phyloP scores from a whole-genome alignment of 2,329 filamentous ascomycete genomes.

The Hirsutella rhossiliensis region DNA sequence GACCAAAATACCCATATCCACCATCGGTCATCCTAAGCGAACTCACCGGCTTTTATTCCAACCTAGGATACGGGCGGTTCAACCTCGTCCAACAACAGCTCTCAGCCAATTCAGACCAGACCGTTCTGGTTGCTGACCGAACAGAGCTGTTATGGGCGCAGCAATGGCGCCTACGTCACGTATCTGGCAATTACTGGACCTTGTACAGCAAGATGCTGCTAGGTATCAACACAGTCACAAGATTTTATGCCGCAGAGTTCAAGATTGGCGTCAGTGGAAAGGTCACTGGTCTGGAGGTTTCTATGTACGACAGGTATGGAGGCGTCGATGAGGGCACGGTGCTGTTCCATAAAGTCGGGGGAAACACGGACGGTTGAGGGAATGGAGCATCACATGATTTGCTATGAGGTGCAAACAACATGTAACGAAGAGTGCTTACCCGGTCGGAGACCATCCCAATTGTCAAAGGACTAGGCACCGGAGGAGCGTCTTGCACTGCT shows the following conservation, averaged over 20 bases:
- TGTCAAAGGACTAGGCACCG: too few species aligned
- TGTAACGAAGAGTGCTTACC: too few species aligned
- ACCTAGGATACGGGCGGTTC: conserved; percentile 25
- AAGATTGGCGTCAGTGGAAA: too few species aligned
- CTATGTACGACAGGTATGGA: background rate
- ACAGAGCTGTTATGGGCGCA: conserved; percentile 9
- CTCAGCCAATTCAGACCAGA: conserved; percentile 1
- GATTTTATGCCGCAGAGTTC: too few species aligned
- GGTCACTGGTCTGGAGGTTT: background rate
- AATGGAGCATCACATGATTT: background rate
- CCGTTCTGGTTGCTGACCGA: conserved; percentile 11
- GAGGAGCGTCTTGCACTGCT: too few species aligned
- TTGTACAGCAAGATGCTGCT: background rate
- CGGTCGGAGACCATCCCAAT: too few species aligned
- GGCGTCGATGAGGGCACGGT: background rate
- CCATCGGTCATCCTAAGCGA: conserved; percentile 20
- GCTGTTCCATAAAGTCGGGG: background rate
- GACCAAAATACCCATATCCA: conserved; percentile 21
- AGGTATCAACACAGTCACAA: too few species aligned
- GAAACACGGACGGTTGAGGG: background rate
- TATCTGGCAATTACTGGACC: conserved; percentile 15
- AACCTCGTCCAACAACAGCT: conserved; percentile 6
- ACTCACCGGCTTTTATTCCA: conserved; percentile 27
- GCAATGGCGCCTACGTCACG: conserved; percentile 11
- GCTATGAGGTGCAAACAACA: too few species aligned